Evolutionary conservation across 805 yeast genomes (phyloP), one percentile per base, ranked within the genome.

Genomic region (Monosporozyma yasuniensis): DNA sequence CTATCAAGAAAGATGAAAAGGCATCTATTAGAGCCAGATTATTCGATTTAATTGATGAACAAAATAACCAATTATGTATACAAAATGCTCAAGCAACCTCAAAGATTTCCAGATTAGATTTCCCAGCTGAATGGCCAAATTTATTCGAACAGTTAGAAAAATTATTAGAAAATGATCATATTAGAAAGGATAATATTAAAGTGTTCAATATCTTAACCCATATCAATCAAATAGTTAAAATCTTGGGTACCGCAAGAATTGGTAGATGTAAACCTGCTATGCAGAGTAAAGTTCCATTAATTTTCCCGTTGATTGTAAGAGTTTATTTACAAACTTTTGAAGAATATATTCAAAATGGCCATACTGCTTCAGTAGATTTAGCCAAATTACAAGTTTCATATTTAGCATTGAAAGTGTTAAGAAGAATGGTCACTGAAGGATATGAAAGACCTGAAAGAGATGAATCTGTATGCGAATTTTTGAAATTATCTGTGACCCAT

Each of bases 41-140:
- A 9, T 84, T 88, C 56, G 71, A 74, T 27, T 61, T 80, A 43
- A 61, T 87, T 12, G 77, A 75, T 53, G 95, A 87, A 60, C 79
- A 82, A 47, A 87, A 87, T 58, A 79, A 77, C 52, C 93, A 83
- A 61, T 72, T 91, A 52, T 70, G 84, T 28, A 76, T 84, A 28
- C 98, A 93, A 67, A 85, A 87, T 63, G 95, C 97, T 0, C 84
- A 86, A 55, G 83, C 95, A 0, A 72, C 86, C 6, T 83, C 95
- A 0, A 73, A 83, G 52, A 84, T 93, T 25, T 84, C 86, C 23
- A 70, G 97, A 47, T 72, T 80, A 50, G 99, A 93, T 59, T 93
- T 87, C 62, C 97, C 98, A 0, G 65, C 70, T 1, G 89, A 83
- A 44, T 93, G 97, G 97, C 89, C 95, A 0, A 66, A 75, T 2